Base-by-base conservation (phyloP, 1,284 basidiomycete species). In the Cryptococcus jaspeensis region DNA sequence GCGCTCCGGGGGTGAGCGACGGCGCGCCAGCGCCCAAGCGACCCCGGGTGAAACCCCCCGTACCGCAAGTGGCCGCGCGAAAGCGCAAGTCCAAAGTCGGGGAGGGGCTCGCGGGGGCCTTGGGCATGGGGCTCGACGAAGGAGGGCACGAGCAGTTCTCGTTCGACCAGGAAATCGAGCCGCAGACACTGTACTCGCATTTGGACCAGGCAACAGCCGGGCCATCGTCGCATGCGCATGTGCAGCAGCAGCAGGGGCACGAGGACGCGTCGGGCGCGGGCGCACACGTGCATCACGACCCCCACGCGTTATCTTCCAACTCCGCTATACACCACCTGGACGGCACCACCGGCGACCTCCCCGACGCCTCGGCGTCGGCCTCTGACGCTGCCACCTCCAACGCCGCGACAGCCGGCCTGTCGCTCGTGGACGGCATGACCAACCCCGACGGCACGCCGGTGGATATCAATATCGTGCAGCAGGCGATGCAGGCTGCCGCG, bases 401-500 rank as follows among this genome's bases (percentile, higher is more conserved):
- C 22, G 20, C 47, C 13, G 43, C 50, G 28, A 25, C 40, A n/a
- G 41, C 25, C 15, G 36, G 50, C 48, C 22, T 41, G 23, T 37
- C 36, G 20, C 44, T 44, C 36, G 52, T 36, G 51, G 39, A 47
- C 9, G 28, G 28, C 28, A 32, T 32, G 47, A 52, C 36, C 42
- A 55, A 44, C 25, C 28, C 38, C 7, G 48, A 53, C 25, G 50
- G 32, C 15, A 56, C 43, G 23, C 22, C 50, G n/a, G 62, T 73
- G 32, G 71, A 75, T 51, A 70, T 69, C 43, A 68, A 64, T 55
- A 68, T 73, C 66, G 71, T 76, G 6, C 74, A 76, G 55, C 69
- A 72, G 55, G 73, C 73, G 23, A 75, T 75, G 70, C 65, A 68
- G 43, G 70, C 71, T 23, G 72, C 68, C 16, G 64, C 58, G 0